These are phyloP conservation scores for Cardamine resedifolia DNA, from an alignment of 345 rosid genomes.

Conservation along the genomic window DNA sequence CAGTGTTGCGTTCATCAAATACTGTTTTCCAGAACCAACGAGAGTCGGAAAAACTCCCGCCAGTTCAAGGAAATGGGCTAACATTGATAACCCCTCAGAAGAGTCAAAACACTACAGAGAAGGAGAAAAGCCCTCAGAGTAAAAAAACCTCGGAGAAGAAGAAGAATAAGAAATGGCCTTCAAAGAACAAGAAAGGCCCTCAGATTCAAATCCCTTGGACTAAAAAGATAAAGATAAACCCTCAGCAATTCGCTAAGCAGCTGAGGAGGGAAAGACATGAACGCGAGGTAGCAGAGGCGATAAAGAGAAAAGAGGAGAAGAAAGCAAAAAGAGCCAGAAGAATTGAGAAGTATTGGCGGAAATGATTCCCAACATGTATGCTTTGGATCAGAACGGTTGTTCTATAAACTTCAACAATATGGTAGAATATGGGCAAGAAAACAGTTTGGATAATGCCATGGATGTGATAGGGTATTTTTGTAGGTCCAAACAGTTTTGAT, in stretches of 20 bases:
- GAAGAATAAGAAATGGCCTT: not conserved
- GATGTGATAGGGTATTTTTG: not conserved
- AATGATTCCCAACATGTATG: not conserved
- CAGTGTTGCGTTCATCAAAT: slow-evolving; percentile 18
- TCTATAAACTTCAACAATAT: not conserved
- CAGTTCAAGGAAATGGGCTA: not conserved
- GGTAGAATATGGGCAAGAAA: not conserved
- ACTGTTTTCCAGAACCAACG: too few relatives aligned
- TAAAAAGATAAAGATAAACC: not conserved
- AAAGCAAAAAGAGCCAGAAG: not conserved
- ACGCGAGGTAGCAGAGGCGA: not conserved
- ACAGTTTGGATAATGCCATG: not conserved
- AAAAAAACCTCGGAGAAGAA: not conserved
- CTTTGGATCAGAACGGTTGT: not conserved
- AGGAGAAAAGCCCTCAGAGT: not conserved
- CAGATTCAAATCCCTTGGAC: not conserved
- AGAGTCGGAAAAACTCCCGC: too few relatives aligned
- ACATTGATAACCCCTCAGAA: not conserved
- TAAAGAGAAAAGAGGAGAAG: not conserved
- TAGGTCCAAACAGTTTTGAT: not conserved
- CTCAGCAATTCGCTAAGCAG: not conserved
- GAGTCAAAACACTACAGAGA: not conserved
- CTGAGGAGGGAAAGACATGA: not conserved
- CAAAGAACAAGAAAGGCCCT: not conserved
- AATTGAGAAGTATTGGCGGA: not conserved